These are phyloP conservation scores for Croton laevigatus DNA, from an alignment of 441 rosid species.

Conservation along the genomic window DNA sequence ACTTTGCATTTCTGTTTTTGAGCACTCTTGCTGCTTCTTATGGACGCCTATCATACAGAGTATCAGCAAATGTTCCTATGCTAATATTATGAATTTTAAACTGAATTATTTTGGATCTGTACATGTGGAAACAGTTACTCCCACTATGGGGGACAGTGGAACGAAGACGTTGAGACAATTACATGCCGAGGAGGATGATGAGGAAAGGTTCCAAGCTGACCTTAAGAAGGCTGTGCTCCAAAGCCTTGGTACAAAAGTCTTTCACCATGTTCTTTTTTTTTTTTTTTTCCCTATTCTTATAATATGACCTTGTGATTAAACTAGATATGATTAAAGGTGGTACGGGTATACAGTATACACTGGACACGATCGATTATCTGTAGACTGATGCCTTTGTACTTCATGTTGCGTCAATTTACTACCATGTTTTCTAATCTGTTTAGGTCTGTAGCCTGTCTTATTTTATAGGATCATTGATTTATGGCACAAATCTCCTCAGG, in stretches of 20 bases:
- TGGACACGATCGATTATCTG: not conserved
- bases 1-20: not conserved
- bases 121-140: constrained; percentile 29
- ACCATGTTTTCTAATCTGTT: no score
- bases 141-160: constrained; percentile 41
- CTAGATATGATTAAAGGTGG: no score
- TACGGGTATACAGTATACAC: no score
- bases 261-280: no score
- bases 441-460: no score
- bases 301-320: constrained; percentile 11
- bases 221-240: constrained; percentile 76
- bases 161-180: constrained; percentile 72
- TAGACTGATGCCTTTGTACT: not conserved
- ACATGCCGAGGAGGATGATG: constrained; percentile 84
- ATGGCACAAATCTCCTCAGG: no score
- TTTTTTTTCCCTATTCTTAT: constrained; percentile 12
- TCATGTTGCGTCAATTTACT: no score
- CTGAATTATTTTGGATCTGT: constrained; percentile 21
- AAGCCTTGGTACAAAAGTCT: constrained; percentile 71
- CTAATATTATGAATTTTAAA: constrained; percentile 10
- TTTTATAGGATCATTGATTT: no score
- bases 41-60: not conserved
- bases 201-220: constrained; percentile 96
- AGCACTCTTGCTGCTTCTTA: not conserved
- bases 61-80: not conserved